Evolutionary conservation across 345 rosid genomes (phyloP), one percentile per base, ranked within the genome.

Genomic region (Mallotus nudiflorus): DNA sequence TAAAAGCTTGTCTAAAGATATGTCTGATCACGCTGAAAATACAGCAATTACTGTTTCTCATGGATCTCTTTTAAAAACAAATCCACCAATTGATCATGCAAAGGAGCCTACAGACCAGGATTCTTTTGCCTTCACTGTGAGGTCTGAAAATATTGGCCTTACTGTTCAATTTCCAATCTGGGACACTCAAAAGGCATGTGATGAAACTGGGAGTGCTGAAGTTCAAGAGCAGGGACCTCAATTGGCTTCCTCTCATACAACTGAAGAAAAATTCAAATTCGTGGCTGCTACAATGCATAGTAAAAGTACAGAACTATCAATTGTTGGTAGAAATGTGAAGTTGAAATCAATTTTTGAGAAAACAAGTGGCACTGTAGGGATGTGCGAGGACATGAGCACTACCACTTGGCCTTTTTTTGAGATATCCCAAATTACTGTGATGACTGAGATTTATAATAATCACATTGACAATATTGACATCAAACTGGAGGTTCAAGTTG

Each of bases 361-460:
- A 66, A 78, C 76, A 66, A 82, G 76, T 66, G 89, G 88, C 35
- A 52, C 62, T 2, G 65, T 87, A 46, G 84, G 80, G 61, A 67
- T 71, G 49, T 78, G 68, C n/a, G 80, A 80, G 63, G 82, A 74
- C 29, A 65, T 73, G 25, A 69, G 67, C 75, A 72, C 69, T 70
- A 85, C 74, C 59, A 81, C 85, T 64, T 86, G 84, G 82, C 91
- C 91, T 77, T 78, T 91, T 40, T 84, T 91, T 76, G 85, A 87
- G 75, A 82, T 81, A 52, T 79, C 73, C 65, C 80, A 91, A 64
- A 74, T 87, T 71, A 66, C 52, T 76, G 73, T 87, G 59, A 81
- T 71, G 74, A 63, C 86, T 60, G 82, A 81, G 72, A 84, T 88
- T 69, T 73, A 55, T 65, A 73, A 67, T 74, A 75, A 75, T 72